phyloP scores from a whole-genome alignment of 176 grass and related monocot genomes.

The Zea luxurians region DNA sequence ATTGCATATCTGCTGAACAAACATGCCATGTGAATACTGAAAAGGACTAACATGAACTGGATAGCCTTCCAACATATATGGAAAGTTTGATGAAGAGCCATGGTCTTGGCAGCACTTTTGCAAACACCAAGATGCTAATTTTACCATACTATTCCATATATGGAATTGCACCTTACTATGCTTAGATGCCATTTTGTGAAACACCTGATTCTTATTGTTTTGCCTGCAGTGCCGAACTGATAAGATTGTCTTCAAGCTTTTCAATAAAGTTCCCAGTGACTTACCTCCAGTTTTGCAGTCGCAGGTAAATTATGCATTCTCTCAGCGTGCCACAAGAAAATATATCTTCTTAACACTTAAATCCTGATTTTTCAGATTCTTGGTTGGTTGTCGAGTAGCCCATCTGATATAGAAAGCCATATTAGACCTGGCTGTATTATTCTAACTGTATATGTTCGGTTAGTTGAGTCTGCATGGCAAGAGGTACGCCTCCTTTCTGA shows the following conservation, averaged over 20 bases:
- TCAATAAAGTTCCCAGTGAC: conserved; percentile 70
- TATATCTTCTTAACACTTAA: conserved; percentile 40
- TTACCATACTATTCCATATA: neutral
- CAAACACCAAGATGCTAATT: neutral
- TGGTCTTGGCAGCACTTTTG: too few relatives aligned
- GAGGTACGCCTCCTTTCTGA: neutral
- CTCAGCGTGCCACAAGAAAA: conserved; percentile 7
- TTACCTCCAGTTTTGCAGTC: conserved; percentile 71
- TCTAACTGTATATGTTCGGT: conserved; percentile 80
- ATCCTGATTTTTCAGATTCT: conserved; percentile 71
- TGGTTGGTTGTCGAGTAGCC: conserved; percentile 86
- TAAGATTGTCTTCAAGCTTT: conserved; percentile 95
- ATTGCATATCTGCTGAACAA: too few relatives aligned
- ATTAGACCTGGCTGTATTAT: conserved; percentile 97
- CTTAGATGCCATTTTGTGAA: neutral
- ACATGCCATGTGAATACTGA: too few relatives aligned
- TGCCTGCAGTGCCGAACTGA: conserved; percentile 77
- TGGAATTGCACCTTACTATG: conserved; percentile 16
- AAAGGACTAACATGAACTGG: too few relatives aligned
- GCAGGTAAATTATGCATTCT: conserved; percentile 57
- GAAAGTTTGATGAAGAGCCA: too few relatives aligned
- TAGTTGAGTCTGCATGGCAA: conserved; percentile 77
- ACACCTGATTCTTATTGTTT: conserved; percentile 22
- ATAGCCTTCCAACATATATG: too few relatives aligned
- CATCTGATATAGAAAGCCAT: conserved; percentile 95